Evolutionary conservation across 441 rosid genomes (phyloP), one percentile per base, ranked within the genome.

Genomic region (Sinapis alba): DNA sequence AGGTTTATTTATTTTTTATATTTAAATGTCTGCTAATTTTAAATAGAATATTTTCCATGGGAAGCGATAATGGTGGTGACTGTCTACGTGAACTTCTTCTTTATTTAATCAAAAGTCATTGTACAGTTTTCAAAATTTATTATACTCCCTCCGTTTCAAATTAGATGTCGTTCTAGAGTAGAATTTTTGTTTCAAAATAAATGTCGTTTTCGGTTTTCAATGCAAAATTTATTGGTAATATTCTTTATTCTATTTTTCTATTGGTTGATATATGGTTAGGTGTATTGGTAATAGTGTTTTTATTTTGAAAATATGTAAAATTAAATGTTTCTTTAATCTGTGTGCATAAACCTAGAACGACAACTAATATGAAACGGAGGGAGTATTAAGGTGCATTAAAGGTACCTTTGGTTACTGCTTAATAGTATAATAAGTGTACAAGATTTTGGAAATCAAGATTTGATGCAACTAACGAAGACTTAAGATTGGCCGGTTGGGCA

Each of bases 31-130:
- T 45, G 53, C 19, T 15, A 45, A 5, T 15, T 15, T 5, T 15
- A 5, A 15, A n/a, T 45, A 45, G 15, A 45, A 15, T n/a, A 15
- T 15, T 45, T 1, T 9, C 3, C 7, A 38, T 45, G 66, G 30
- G 65, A 69, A 13, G 28, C 16, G 53, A 56, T 62, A 28, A 43
- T 63, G 71, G 56, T 71, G 75, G 79, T 70, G 76, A 50, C 60
- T 53, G 58, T 26, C 73, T 66, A 78, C 77, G 73, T 78, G 65
- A 61, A 67, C 65, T 66, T 78, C 63, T 18, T 72, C 54, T 47
- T 47, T 47, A 16, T 67, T 59, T 65, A 26, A 77, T 77, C 36
- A 50, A 65, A 72, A 26, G 47, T 10, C 18, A 24, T 38, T 58
- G 34, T 60, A 30, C 8, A 6, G 51, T 47, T 50, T 47, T 59